phyloP scores from a whole-genome alignment of 2,329 filamentous ascomycete genomes.

The Boeremia exigua region DNA sequence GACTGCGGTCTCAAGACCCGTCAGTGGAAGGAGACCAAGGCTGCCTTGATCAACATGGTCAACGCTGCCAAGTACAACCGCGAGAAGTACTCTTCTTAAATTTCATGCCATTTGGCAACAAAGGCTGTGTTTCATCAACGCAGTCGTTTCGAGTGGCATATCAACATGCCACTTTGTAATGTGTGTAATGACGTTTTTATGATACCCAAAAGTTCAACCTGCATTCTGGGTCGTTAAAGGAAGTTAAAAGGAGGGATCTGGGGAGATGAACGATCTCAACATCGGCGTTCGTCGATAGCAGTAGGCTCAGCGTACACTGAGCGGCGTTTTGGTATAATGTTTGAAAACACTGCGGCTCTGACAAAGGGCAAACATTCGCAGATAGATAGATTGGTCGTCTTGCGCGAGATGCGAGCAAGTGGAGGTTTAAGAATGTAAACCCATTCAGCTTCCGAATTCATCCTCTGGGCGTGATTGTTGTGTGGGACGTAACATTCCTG shows the following conservation, averaged over 20 bases:
- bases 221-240: constrained; percentile 46
- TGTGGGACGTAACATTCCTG: too few species aligned
- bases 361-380: constrained; percentile 2
- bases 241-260: constrained; percentile 27
- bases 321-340: constrained; percentile 10
- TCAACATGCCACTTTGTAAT: constrained; percentile 49
- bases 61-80: constrained; percentile 98
- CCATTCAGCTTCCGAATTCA: constrained; percentile 14
- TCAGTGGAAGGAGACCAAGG: constrained; percentile 98
- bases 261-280: constrained; percentile 48
- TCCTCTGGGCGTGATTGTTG: not conserved
- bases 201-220: constrained; percentile 54
- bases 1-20: constrained; percentile 99
- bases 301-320: constrained; percentile 19
- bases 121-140: constrained; percentile 42
- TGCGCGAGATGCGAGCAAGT: not conserved
- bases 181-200: constrained; percentile 49
- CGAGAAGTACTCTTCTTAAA: constrained; percentile 75
- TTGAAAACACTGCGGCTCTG: constrained; percentile 1
- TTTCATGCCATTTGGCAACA: constrained; percentile 32
- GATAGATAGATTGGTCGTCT: constrained; percentile 2
- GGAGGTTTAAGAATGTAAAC: constrained; percentile 16
- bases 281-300: constrained; percentile 45
- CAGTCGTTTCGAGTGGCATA: constrained; percentile 42
- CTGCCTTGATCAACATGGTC: constrained; percentile 94